Evolutionary conservation across 106 monocot genomes (phyloP).

Genomic region (Iris macrosiphon): DNA sequence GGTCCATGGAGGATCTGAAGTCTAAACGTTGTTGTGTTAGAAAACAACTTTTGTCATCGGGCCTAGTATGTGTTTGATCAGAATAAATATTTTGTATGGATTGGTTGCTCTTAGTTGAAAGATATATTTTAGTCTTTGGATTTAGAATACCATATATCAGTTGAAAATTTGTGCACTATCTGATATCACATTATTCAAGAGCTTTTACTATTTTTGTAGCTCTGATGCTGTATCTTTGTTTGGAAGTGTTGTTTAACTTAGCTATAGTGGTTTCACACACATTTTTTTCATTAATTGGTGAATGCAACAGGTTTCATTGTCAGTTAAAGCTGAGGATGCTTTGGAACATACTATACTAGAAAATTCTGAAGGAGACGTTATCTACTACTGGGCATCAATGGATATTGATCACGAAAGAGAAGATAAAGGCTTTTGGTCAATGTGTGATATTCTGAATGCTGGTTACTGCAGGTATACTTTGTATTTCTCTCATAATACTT

Average conservation of each 20-base stretch:
- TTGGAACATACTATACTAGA: constrained; percentile 36
- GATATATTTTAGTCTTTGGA: no score
- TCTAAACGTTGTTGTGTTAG: no score
- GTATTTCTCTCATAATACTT: not conserved
- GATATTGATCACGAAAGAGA: constrained; percentile 22
- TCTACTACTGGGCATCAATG: constrained; percentile 75
- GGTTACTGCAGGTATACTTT: constrained; percentile 74
- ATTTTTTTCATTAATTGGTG: constrained; percentile 4
- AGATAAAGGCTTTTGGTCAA: constrained; percentile 61
- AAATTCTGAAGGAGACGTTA: constrained; percentile 51
- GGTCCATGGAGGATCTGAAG: no score
- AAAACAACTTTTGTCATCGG: no score
- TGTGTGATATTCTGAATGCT: constrained; percentile 76
- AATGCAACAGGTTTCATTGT: constrained; percentile 62
- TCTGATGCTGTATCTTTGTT: not conserved
- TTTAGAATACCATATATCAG: no score
- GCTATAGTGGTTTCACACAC: constrained; percentile 3
- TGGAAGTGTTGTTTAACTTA: not conserved
- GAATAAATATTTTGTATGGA: no score
- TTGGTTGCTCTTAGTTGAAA: no score
- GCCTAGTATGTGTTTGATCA: no score
- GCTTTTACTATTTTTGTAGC: no score
- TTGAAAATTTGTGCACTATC: no score
- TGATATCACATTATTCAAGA: no score
- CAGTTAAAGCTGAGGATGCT: constrained; percentile 48